A percentile compares a stretch with the other conserved stretches of the same genome.
Conservation (phyloP, 805 yeast genomes). For the Debaryomyces prosopidis region DNA sequence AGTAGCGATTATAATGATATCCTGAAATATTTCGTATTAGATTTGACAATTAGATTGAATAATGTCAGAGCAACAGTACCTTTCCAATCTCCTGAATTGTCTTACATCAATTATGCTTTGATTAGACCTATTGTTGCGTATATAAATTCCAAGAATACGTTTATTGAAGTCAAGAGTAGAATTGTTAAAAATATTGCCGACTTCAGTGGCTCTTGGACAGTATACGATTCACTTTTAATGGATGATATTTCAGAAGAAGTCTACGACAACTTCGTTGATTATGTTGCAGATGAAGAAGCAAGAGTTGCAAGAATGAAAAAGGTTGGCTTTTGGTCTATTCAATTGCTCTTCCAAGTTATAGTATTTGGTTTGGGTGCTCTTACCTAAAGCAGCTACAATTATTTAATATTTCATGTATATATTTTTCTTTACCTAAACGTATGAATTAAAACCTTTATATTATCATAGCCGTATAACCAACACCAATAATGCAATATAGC, state of each 20-base stretch:
- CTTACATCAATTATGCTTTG: conserved; percentile 89
- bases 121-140: conserved; percentile 95
- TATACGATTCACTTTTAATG: conserved; percentile 88
- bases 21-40: conserved; percentile 68
- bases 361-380: conserved; percentile 78
- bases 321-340: conserved; percentile 92
- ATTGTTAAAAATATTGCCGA: conserved; percentile 77
- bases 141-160: conserved; percentile 86
- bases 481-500: conserved; percentile 53
- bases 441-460: background rate
- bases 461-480: conserved; percentile 45
- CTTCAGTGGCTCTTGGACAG: conserved; percentile 96
- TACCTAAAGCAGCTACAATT: conserved; percentile 3
- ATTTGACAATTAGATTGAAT: conserved; percentile 74
- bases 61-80: conserved; percentile 91
- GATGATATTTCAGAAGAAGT: conserved; percentile 88
- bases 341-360: conserved; percentile 75
- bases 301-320: conserved; percentile 70
- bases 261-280: conserved; percentile 85
- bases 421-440: too few species aligned
- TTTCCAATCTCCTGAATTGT: conserved; percentile 78
- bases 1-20: conserved; percentile 32
- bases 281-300: conserved; percentile 84
- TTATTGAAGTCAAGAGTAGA: conserved; percentile 82
- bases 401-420: too few species aligned